phyloP scores from a whole-genome alignment of 2,329 filamentous ascomycete species.

The Pseudogymnoascus sp. region DNA sequence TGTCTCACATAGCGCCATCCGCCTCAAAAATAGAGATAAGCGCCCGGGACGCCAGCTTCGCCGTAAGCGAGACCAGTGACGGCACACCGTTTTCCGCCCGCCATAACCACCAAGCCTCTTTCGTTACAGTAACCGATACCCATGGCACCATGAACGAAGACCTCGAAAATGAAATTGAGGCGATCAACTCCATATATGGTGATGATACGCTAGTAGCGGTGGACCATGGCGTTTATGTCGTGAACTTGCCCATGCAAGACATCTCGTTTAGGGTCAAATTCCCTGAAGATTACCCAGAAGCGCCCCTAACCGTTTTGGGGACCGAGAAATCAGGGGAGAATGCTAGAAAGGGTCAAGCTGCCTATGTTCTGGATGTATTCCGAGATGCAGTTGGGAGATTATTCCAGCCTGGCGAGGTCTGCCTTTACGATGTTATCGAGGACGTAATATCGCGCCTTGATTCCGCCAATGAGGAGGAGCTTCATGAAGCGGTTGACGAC shows the following conservation, averaged over 20 bases:
- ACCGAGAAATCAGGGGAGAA: slow-evolving; percentile 68
- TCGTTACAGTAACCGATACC: not conserved
- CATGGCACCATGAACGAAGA: slow-evolving; percentile 26
- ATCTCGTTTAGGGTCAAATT: slow-evolving; percentile 60
- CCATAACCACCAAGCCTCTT: not conserved
- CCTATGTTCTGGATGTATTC: slow-evolving; percentile 60
- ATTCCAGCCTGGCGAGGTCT: slow-evolving; percentile 68
- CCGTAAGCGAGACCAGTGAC: slow-evolving; percentile 5
- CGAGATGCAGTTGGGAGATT: slow-evolving; percentile 57
- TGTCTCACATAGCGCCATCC: not conserved
- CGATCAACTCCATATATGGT: slow-evolving; percentile 79
- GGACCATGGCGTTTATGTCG: slow-evolving; percentile 42
- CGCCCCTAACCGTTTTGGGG: slow-evolving; percentile 63
- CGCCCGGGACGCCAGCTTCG: not conserved
- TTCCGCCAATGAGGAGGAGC: slow-evolving; percentile 19
- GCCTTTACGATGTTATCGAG: slow-evolving; percentile 86
- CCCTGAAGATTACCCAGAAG: slow-evolving; percentile 63
- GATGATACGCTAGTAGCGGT: slow-evolving; percentile 48
- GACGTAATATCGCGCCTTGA: slow-evolving; percentile 41
- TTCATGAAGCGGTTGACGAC: slow-evolving; percentile 10
- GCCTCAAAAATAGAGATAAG: slow-evolving; percentile 9
- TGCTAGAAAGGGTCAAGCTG: slow-evolving; percentile 63
- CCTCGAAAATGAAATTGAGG: slow-evolving; percentile 66
- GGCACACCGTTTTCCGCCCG: not conserved
- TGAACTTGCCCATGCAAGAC: slow-evolving; percentile 54